Percentiles rank a stretch among this genome's conserved stretches.
Conservation (phyloP, 306 rosid species). For the Boehmeria nivea region DNA sequence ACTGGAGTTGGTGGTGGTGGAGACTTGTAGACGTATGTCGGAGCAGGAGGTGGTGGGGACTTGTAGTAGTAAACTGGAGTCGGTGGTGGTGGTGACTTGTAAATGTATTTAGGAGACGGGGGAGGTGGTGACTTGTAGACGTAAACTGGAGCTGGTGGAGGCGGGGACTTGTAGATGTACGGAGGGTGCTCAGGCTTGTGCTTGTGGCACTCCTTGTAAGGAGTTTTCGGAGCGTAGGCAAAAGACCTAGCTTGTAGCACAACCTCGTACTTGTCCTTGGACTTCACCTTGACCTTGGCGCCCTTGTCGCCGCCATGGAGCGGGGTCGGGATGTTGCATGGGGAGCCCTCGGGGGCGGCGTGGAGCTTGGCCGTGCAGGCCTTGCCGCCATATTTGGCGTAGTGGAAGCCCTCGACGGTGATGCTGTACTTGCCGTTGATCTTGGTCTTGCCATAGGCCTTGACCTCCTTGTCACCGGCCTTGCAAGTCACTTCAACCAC, state of each 20-base stretch:
- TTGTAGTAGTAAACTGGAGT: conserved; percentile 2
- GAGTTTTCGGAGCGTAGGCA: conserved; percentile 79
- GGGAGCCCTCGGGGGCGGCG: conserved; percentile 72
- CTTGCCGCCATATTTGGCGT: conserved; percentile 49
- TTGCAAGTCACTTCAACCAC: conserved; percentile 75
- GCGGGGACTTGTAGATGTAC: conserved; percentile 19
- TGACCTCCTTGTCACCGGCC: conserved; percentile 51
- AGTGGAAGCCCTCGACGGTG: conserved; percentile 47
- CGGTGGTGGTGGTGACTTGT: conserved; percentile 27
- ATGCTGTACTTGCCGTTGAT: conserved; percentile 74
- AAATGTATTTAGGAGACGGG: not conserved
- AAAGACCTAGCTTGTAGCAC: conserved; percentile 70
- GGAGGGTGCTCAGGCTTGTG: conserved; percentile 54
- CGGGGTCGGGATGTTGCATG: conserved; percentile 65
- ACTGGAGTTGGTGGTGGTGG: conserved; percentile 41
- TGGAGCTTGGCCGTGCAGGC: conserved; percentile 79
- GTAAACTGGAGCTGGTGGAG: conserved; percentile 8
- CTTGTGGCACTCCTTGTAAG: conserved; percentile 54
- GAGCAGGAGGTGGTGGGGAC: conserved; percentile 17
- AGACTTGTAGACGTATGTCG: conserved; percentile 36
- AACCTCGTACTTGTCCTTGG: conserved; percentile 62
- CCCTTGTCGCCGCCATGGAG: conserved; percentile 49
- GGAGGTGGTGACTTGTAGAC: conserved; percentile 19
- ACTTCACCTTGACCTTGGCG: conserved; percentile 56
- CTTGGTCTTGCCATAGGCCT: conserved; percentile 71